Evolutionary conservation across 148 eudicot species (phyloP).

Genomic region (Nyssa sinensis): DNA sequence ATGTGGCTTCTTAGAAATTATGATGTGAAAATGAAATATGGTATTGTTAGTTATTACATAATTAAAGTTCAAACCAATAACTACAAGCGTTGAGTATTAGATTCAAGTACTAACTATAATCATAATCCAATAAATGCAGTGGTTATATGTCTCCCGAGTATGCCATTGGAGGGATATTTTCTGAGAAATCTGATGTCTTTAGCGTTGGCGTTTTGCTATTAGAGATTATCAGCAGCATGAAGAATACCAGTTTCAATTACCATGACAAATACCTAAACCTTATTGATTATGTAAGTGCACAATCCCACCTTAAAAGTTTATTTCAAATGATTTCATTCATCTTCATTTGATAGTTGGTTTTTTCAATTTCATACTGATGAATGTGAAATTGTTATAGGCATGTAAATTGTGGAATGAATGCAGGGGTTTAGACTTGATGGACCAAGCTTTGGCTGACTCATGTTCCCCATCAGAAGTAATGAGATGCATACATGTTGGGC

Average conservation of each 20-base stretch:
- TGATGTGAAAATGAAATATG: too few species aligned
- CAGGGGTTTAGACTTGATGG: slow-evolving; percentile 27
- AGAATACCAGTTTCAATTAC: slow-evolving; percentile 24
- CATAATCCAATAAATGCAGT: too few species aligned
- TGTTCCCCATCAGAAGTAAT: slow-evolving; percentile 22
- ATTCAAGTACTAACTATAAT: too few species aligned
- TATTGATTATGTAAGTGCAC: slow-evolving; percentile 48
- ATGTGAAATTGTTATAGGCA: slow-evolving; percentile 38
- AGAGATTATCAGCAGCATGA: slow-evolving; percentile 44
- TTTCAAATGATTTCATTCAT: too few species aligned
- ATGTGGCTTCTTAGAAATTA: too few species aligned
- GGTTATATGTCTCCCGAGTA: slow-evolving; percentile 63
- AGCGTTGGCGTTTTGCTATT: slow-evolving; percentile 52
- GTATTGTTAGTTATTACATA: too few species aligned
- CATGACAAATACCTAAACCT: slow-evolving; percentile 27
- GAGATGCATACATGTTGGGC: slow-evolving; percentile 42
- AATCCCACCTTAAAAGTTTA: not conserved
- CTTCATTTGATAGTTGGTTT: too few species aligned
- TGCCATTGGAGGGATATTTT: slow-evolving; percentile 47
- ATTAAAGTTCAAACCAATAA: too few species aligned
- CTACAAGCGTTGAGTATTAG: too few species aligned
- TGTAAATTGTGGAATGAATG: slow-evolving; percentile 61
- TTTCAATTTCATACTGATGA: not conserved
- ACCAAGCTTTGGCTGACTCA: slow-evolving; percentile 20
- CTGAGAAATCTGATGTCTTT: slow-evolving; percentile 55